phyloP scores from a whole-genome alignment of 768 basidiomycete genomes.

The Lyophyllum shimeji region DNA sequence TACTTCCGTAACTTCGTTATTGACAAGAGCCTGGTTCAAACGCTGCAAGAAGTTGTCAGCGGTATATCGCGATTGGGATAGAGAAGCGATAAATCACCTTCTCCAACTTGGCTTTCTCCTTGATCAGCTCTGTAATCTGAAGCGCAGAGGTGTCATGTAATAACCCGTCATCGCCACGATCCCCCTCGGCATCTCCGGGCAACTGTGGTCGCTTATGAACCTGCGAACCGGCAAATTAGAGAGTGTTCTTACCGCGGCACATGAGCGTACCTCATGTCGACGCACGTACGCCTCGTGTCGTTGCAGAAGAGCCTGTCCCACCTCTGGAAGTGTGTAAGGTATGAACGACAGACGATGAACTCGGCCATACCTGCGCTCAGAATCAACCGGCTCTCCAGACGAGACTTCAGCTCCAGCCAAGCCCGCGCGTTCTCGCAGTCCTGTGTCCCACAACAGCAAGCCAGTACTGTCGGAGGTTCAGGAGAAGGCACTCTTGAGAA shows the following conservation, averaged over 20 bases:
- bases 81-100: conserved; percentile 39
- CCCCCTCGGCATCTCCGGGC: conserved; percentile 4
- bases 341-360: neutral
- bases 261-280: conserved; percentile 56
- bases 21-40: conserved; percentile 74
- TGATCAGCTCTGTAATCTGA: conserved; percentile 35
- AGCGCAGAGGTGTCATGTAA: conserved; percentile 31
- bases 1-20: conserved; percentile 78
- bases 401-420: conserved; percentile 65
- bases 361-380: conserved; percentile 80
- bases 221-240: conserved; percentile 7
- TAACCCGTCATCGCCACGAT: conserved; percentile 18
- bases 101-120: conserved; percentile 63
- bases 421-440: conserved; percentile 63
- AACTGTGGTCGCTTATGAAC: conserved; percentile 1
- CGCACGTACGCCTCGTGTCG: conserved; percentile 86
- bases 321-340: conserved; percentile 52
- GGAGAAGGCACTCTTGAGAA: conserved; percentile 78
- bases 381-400: conserved; percentile 73
- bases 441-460: conserved; percentile 67
- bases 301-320: conserved; percentile 85
- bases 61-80: neutral
- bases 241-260: neutral
- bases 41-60: conserved; percentile 41
- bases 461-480: conserved; percentile 50